These are phyloP conservation scores for Astrephomene gubernaculifera DNA, from an alignment of 139 green algal genomes.

Conservation along the genomic window DNA sequence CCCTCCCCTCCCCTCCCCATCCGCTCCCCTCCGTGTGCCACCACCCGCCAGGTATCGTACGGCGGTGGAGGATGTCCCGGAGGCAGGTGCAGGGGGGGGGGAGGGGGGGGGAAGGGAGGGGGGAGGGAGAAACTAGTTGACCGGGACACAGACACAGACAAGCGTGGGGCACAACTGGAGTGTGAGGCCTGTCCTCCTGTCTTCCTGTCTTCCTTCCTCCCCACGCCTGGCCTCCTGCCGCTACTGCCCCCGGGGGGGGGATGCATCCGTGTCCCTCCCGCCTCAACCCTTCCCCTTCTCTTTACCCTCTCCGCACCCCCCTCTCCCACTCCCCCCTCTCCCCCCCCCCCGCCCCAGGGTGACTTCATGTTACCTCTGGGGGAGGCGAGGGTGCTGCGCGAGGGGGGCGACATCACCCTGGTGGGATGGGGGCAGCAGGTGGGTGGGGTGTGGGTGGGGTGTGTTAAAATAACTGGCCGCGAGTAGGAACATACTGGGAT, in stretches of 20 bases:
- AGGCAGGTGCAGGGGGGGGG: not conserved
- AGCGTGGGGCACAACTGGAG: too few relatives aligned
- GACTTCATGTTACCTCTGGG: slow-evolving; percentile 85
- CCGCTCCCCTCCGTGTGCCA: not conserved
- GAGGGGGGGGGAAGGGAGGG: not conserved
- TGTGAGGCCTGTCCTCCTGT: too few relatives aligned
- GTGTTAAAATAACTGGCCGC: too few relatives aligned
- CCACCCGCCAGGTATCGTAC: slow-evolving; percentile 83
- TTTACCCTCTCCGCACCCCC: too few relatives aligned
- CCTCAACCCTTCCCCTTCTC: too few relatives aligned
- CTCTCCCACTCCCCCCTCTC: not conserved
- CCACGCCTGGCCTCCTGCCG: too few relatives aligned
- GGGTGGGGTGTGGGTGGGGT: slow-evolving; percentile 39
- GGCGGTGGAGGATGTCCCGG: slow-evolving; percentile 85
- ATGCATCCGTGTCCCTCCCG: too few relatives aligned
- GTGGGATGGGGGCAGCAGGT: slow-evolving; percentile 96
- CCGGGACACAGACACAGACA: too few relatives aligned
- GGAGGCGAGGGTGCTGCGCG: slow-evolving; percentile 64
- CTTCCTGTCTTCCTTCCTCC: too few relatives aligned
- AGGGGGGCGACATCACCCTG: slow-evolving; percentile 88
- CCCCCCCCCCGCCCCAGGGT: slow-evolving; percentile 21
- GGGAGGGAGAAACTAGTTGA: not conserved
- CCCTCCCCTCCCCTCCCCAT: not conserved
- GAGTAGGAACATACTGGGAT: too few relatives aligned
- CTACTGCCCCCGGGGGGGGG: too few relatives aligned